These are phyloP conservation scores for Pyrenochaeta sp. DNA, from an alignment of 2,329 filamentous ascomycete genomes.

Conservation along the genomic window DNA sequence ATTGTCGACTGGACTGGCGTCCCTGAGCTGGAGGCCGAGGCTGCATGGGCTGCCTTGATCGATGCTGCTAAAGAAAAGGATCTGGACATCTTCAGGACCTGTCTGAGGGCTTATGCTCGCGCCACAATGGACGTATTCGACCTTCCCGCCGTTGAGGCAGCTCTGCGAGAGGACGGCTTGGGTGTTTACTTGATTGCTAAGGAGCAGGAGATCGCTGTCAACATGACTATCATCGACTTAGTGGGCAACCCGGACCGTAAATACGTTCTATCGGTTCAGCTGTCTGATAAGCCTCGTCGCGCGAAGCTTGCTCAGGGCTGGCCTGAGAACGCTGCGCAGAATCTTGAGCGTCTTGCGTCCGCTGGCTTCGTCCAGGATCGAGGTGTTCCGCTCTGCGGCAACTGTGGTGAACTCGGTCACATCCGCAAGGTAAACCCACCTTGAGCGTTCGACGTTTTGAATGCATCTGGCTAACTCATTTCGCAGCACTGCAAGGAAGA, in stretches of 20 bases:
- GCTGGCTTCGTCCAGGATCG: constrained; percentile 71
- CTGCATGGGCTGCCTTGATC: constrained; percentile 61
- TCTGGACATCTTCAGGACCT: constrained; percentile 58
- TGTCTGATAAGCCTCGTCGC: constrained; percentile 64
- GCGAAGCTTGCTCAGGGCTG: constrained; percentile 64
- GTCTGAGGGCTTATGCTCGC: constrained; percentile 59
- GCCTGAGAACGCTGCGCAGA: constrained; percentile 67
- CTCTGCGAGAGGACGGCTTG: constrained; percentile 58
- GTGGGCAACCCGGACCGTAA: constrained; percentile 68
- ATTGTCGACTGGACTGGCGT: constrained; percentile 49
- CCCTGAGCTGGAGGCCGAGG: constrained; percentile 57
- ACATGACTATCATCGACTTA: constrained; percentile 61
- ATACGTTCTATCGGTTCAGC: constrained; percentile 70
- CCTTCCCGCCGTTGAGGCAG: constrained; percentile 59
- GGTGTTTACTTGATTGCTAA: constrained; percentile 63
- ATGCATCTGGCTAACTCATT: constrained; percentile 7
- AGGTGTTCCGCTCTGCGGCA: constrained; percentile 67
- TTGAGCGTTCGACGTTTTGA: background rate
- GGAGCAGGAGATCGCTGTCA: constrained; percentile 54
- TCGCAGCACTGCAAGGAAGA: constrained; percentile 67
- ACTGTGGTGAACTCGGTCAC: constrained; percentile 73
- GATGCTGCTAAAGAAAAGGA: constrained; percentile 59
- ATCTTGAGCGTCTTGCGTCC: constrained; percentile 69
- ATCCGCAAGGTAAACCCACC: constrained; percentile 50
- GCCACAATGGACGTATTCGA: constrained; percentile 52